phyloP scores from a whole-genome alignment of 2,329 filamentous ascomycete genomes.

The Dactylonectria macrodidyma region DNA sequence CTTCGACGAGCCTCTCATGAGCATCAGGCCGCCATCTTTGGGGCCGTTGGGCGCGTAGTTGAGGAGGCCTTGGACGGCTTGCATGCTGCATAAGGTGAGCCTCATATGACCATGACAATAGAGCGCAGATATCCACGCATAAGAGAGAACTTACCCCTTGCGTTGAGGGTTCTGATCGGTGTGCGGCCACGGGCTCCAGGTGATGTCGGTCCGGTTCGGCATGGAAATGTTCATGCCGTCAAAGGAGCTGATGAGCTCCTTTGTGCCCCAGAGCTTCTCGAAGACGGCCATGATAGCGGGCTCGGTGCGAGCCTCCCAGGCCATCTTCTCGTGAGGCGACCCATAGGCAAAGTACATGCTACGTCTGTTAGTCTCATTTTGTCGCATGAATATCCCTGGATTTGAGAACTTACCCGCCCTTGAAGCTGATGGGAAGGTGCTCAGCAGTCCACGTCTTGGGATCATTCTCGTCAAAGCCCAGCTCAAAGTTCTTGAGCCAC shows the following conservation, averaged over 20 bases:
- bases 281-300: conserved; percentile 62
- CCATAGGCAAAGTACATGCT: conserved; percentile 63
- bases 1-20: conserved; percentile 47
- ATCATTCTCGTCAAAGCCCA: conserved; percentile 43
- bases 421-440: conserved; percentile 45
- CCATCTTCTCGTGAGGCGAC: conserved; percentile 63
- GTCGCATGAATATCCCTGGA: background rate
- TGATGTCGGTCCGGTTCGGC: conserved; percentile 55
- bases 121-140: too few relatives aligned
- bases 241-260: conserved; percentile 65
- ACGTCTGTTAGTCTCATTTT: conserved; percentile 30
- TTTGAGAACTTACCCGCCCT: conserved; percentile 53
- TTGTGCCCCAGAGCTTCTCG: conserved; percentile 60
- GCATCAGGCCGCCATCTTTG: conserved; percentile 54
- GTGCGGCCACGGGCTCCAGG: conserved; percentile 44
- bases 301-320: conserved; percentile 64
- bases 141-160: conserved; percentile 47
- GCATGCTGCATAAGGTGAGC: conserved; percentile 48
- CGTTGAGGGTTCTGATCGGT: conserved; percentile 43
- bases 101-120: too few relatives aligned
- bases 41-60: conserved; percentile 57
- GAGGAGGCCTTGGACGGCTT: conserved; percentile 65
- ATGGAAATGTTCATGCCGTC: conserved; percentile 56
- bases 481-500: conserved; percentile 44
- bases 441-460: conserved; percentile 39